Percentiles rank a stretch among this genome's conserved stretches.
Conservation (phyloP, 495 filamentous ascomycete species). For the Neurospora tetraspora region DNA sequence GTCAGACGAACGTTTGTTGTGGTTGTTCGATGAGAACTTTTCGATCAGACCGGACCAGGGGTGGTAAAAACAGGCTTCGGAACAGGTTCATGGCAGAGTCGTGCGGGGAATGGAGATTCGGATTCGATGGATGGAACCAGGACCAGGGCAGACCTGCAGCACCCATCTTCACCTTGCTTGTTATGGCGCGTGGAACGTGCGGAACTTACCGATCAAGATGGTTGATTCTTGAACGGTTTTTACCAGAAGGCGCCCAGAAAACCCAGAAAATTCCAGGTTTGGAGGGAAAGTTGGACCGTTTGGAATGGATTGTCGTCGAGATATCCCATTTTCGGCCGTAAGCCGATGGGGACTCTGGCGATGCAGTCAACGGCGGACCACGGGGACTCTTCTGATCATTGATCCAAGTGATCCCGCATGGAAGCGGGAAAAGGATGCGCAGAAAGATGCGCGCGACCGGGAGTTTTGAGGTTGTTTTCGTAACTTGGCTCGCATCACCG, state of each 20-base stretch:
- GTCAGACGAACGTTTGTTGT: neutral
- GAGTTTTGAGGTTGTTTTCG: neutral
- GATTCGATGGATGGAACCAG: neutral
- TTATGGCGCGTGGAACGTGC: neutral
- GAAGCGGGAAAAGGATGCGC: neutral
- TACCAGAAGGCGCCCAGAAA: neutral
- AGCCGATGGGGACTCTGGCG: neutral
- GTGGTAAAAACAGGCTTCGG: neutral
- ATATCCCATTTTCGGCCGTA: neutral
- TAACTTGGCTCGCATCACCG: neutral
- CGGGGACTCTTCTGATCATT: neutral
- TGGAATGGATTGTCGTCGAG: neutral
- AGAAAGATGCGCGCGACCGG: neutral
- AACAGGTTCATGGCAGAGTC: neutral
- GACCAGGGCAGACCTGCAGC: neutral
- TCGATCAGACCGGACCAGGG: neutral
- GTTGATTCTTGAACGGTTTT: neutral
- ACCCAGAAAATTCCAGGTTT: neutral
- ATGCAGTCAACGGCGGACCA: neutral
- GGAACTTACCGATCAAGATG: neutral
- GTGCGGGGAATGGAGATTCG: neutral
- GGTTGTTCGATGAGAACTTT: neutral
- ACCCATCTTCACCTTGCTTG: neutral
- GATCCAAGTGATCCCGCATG: neutral
- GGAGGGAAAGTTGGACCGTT: neutral